Base-by-base conservation (phyloP, 345 rosid genomes). In the Clarkia xantiana region DNA sequence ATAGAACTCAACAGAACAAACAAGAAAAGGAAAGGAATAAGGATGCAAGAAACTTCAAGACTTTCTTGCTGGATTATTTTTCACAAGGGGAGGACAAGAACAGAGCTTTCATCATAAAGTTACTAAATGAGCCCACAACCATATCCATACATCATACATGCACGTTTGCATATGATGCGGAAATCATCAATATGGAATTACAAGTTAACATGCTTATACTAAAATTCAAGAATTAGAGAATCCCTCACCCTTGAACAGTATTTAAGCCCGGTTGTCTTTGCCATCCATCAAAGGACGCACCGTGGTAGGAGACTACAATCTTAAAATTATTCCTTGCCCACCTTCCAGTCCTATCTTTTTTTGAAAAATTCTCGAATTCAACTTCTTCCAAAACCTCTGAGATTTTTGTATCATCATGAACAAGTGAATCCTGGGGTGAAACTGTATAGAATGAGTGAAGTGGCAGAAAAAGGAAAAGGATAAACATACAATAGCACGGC, bases 281-380 rank as follows among this genome's bases (percentile, higher is more conserved):
- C 98, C 98, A 91, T 55, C 98, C 98, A 69, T 87, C 98, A 59
- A 91, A 91, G 12, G 94, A 79, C 55, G 58, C 63, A 19, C 96
- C 96, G 49, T 75, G 77, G 53, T 86, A 91, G 1, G 98, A 86
- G 64, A 91, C 61, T 57, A 71, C 56, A 51, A 91, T 81, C 80
- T 76, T 86, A 47, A 81, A 91, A 25, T 74, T 81, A 44, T 55
- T 70, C 71, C 98, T 78, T 45, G 66, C 95, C 90, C 84, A 87
- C 64, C 94, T 80, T 57, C 96, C 90, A 0, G 62, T 42, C 66
- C 69, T 75, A 40, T 65, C 80, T 18, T 63, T 61, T 47, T 44
- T 68, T 14, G 53, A 18, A 62, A 20, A 57, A 67, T 49, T 69
- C 50, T 63, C 77, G 38, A 25, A 11, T 53, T 55, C 69, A 49